Evolutionary conservation across 2,329 filamentous ascomycete genomes (phyloP).

Genomic region (Escovopsis sp.): DNA sequence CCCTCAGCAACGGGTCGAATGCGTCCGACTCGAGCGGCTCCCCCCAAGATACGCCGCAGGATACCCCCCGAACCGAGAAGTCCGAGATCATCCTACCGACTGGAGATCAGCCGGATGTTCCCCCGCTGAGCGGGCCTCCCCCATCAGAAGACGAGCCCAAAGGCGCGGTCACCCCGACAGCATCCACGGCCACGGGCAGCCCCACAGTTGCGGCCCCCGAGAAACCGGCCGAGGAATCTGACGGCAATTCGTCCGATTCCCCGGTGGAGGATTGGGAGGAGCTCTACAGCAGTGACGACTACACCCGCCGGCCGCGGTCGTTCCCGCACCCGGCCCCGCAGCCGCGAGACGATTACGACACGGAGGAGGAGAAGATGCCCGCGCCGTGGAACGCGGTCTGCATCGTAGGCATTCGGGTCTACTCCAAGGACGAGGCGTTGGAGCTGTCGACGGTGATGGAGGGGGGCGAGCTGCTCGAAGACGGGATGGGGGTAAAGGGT

Average conservation of each 20-base stretch:
- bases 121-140: slow-evolving; percentile 13
- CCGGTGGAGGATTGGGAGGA: slow-evolving; percentile 45
- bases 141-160: slow-evolving; percentile 7
- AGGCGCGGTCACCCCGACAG: not conserved
- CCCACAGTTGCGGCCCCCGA: slow-evolving; percentile 1
- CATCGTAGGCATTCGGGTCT: slow-evolving; percentile 46
- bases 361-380: slow-evolving; percentile 40
- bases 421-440: slow-evolving; percentile 41
- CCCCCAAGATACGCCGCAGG: slow-evolving; percentile 13
- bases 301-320: slow-evolving; percentile 34
- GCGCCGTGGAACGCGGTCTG: slow-evolving; percentile 50
- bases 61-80: slow-evolving; percentile 15
- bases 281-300: slow-evolving; percentile 44
- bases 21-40: slow-evolving; percentile 18
- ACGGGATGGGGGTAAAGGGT: slow-evolving; percentile 43
- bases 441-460: slow-evolving; percentile 42
- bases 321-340: slow-evolving; percentile 20
- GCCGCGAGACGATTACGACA: slow-evolving; percentile 29
- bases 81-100: slow-evolving; percentile 10
- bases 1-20: slow-evolving; percentile 10
- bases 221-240: slow-evolving; percentile 22
- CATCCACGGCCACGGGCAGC: not conserved
- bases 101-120: slow-evolving; percentile 22
- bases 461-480: slow-evolving; percentile 36
- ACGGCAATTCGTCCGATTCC: slow-evolving; percentile 43